Base-by-base conservation (phyloP, 2,329 filamentous ascomycete species). In the Nakataea oryzae region DNA sequence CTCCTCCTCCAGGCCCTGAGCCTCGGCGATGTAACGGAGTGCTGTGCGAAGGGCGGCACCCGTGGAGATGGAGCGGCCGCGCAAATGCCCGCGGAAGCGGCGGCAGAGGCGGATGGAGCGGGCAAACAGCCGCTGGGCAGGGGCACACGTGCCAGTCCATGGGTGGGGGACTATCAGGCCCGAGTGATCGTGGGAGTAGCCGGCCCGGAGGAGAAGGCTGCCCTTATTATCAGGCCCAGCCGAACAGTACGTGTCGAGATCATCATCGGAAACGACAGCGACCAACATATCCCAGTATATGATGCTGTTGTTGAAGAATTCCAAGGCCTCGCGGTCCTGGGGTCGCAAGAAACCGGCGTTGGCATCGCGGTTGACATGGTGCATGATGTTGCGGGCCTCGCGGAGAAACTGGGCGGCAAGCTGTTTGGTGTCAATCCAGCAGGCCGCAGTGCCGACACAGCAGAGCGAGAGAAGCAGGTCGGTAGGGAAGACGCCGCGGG, bases 251-350 rank as follows among this genome's bases (percentile, higher is more conserved):
- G 41, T 50, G 41, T 50, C 41, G 8, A n/a, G 41, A 28, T 66
- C 66, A 2, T 74, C 72, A 41, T 75, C 72, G 0, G 69, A 72
- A 4, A 77, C 73, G 0, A 77, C 72, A 0, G 74, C 71, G 1
- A 75, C 66, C 6, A 77, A 64, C 68, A 77, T 72, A 54, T 77
- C 75, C 63, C 74, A 75, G 62, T 77, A 77, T 0, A 72, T 67
- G 61, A 75, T 65, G 34, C 74, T 76, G 50, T 75, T 74, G 41
- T 74, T 72, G 60, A 77, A 77, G 29, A 76, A 75, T 0, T 65
- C 66, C 6, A 77, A 58, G 4, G 74, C 64, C 11, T 73, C 66
- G 2, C 64, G 60, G n/a, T 75, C 69, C 27, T 66, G 63, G 13
- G 47, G 41, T 3, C 66, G 64, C 26, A 69, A 59, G 58, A 30